Evolutionary conservation across 106 monocot genomes (phyloP).

Genomic region (Chionographis japonica): DNA sequence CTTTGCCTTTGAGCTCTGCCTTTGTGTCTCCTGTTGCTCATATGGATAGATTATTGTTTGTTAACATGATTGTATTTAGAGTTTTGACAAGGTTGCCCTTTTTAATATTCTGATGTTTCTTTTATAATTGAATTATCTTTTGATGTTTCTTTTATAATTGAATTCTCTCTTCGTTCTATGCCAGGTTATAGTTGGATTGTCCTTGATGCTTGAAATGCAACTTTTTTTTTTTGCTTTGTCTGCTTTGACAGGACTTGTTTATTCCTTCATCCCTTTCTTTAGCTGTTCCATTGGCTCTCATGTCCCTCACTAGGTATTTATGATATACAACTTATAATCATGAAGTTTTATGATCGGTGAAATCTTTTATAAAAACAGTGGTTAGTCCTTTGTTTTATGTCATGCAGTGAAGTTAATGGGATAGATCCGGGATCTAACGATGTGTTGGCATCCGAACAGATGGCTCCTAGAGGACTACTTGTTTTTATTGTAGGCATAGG

Average conservation of each 20-base stretch:
- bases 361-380: background rate
- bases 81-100: too few species aligned
- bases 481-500: constrained; percentile 90
- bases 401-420: constrained; percentile 75
- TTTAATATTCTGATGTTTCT: too few species aligned
- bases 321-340: background rate
- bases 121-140: too few species aligned
- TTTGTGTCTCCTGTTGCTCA: too few species aligned
- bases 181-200: too few species aligned
- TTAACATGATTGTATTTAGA: background rate
- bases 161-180: too few species aligned
- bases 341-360: background rate
- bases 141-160: too few species aligned
- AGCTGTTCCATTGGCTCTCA: constrained; percentile 87
- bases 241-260: constrained; percentile 58
- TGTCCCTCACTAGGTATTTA: constrained; percentile 90
- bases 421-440: constrained; percentile 37
- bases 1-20: background rate
- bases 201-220: too few species aligned
- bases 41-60: too few species aligned
- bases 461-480: constrained; percentile 95
- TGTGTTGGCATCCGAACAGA: constrained; percentile 78
- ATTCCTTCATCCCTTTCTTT: constrained; percentile 85
- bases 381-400: constrained; percentile 8
- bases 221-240: background rate